These are phyloP conservation scores for Nicotiana knightiana DNA, from an alignment of 257 asterid genomes.

Conservation along the genomic window DNA sequence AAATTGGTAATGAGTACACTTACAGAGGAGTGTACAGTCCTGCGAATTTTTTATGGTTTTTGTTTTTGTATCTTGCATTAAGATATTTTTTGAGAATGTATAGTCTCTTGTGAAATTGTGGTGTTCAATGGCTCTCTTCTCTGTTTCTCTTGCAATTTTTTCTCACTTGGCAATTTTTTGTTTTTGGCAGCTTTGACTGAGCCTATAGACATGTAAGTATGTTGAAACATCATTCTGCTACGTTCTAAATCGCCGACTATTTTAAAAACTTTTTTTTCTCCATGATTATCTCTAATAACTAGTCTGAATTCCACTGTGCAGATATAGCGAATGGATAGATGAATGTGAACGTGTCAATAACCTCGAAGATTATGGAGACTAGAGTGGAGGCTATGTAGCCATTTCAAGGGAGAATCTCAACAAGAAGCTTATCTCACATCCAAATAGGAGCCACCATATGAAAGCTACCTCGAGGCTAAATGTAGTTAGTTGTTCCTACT, in stretches of 20 bases:
- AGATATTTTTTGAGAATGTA: background rate
- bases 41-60: background rate
- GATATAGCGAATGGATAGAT: conserved; percentile 94
- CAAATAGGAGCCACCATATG: background rate
- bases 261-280: background rate
- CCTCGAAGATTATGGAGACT: conserved; percentile 53
- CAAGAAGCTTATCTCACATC: background rate
- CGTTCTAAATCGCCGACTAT: background rate
- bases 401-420: background rate
- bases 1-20: background rate
- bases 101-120: background rate
- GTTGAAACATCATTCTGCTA: background rate
- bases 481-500: background rate
- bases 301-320: conserved; percentile 14
- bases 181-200: conserved; percentile 56
- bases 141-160: background rate
- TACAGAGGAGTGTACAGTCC: no score
- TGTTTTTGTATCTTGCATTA: background rate
- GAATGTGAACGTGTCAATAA: conserved; percentile 87
- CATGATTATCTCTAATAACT: background rate
- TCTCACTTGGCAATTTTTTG: background rate
- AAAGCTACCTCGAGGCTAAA: background rate
- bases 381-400: conserved; percentile 6
- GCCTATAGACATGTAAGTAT: conserved; percentile 69
- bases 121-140: background rate